Conservation (phyloP, 441 rosid species). For the Syzygium syzygioides region DNA sequence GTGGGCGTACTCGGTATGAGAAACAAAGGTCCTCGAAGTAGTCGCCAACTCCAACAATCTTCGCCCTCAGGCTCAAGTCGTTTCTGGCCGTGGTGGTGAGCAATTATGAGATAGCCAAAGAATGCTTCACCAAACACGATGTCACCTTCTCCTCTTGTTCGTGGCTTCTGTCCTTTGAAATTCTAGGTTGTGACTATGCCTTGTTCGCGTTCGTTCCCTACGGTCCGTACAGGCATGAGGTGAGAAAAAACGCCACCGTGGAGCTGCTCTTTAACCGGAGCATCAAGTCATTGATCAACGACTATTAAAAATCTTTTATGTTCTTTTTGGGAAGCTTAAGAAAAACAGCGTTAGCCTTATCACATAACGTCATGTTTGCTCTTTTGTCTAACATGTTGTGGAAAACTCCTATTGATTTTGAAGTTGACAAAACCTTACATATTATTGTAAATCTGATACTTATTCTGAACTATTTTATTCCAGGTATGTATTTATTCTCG, state of each 20-base stretch:
- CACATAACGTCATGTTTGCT: background rate
- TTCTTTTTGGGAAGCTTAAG: background rate
- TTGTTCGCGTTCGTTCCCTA: slow-evolving; percentile 29
- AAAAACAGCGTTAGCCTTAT: background rate
- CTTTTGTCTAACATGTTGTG: background rate
- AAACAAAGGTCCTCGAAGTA: no score
- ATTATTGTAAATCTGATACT: no score
- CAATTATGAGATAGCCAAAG: slow-evolving; percentile 27
- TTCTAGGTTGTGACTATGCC: slow-evolving; percentile 21
- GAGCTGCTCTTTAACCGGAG: slow-evolving; percentile 38
- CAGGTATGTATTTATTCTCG: no score
- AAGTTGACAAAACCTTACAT: no score
- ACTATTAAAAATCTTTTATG: background rate
- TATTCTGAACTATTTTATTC: no score
- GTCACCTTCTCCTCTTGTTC: slow-evolving; percentile 26
- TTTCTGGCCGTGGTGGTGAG: slow-evolving; percentile 25
- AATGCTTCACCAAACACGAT: slow-evolving; percentile 32
- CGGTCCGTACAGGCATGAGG: slow-evolving; percentile 32
- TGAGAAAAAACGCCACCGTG: slow-evolving; percentile 26
- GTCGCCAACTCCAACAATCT: no score
- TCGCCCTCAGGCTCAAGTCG: slow-evolving; percentile 24
- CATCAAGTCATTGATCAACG: slow-evolving; percentile 11
- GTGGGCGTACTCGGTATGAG: no score
- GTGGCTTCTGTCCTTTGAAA: slow-evolving; percentile 2
- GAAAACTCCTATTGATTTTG: no score